Percentiles rank a stretch among this genome's conserved stretches.
Evolutionary conservation across 495 filamentous ascomycete genomes (phyloP).

Genomic region (Trypethelium eluteriae): DNA sequence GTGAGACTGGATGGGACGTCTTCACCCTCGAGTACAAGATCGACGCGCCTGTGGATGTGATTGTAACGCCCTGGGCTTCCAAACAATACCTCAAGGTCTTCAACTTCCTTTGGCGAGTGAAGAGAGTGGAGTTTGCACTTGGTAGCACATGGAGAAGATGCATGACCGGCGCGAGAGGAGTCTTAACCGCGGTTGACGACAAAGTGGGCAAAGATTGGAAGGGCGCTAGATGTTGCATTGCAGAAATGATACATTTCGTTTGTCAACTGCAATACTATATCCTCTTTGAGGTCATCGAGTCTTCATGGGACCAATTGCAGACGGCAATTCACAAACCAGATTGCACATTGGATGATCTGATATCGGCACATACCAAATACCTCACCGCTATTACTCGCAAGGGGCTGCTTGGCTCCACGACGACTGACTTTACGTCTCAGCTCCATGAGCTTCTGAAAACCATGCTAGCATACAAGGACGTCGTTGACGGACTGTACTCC

Average conservation of each 20-base stretch:
- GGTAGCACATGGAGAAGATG: slow-evolving; percentile 86
- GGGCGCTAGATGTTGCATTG: slow-evolving; percentile 71
- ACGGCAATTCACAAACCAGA: slow-evolving; percentile 69
- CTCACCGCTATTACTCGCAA: slow-evolving; percentile 93
- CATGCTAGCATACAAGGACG: slow-evolving; percentile 91
- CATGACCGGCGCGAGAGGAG: slow-evolving; percentile 90
- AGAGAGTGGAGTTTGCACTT: slow-evolving; percentile 92
- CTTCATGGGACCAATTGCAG: slow-evolving; percentile 82
- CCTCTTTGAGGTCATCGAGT: slow-evolving; percentile 95
- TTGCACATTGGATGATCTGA: slow-evolving; percentile 89
- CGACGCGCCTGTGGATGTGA: slow-evolving; percentile 92
- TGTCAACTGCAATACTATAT: slow-evolving; percentile 98
- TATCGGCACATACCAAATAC: slow-evolving; percentile 82
- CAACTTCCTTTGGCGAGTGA: slow-evolving; percentile 98
- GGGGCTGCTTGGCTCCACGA: slow-evolving; percentile 67
- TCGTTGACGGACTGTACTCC: slow-evolving; percentile 87
- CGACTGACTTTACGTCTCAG: slow-evolving; percentile 81
- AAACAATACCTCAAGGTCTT: slow-evolving; percentile 98
- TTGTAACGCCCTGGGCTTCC: slow-evolving; percentile 89
- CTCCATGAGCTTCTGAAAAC: slow-evolving; percentile 85
- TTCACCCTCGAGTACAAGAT: slow-evolving; percentile 99
- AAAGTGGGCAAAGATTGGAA: slow-evolving; percentile 82
- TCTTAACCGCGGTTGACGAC: slow-evolving; percentile 73
- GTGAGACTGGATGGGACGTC: slow-evolving; percentile 98
- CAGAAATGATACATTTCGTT: slow-evolving; percentile 98